Conservation (phyloP, 768 basidiomycete species). For the Pulveroboletus sp. region DNA sequence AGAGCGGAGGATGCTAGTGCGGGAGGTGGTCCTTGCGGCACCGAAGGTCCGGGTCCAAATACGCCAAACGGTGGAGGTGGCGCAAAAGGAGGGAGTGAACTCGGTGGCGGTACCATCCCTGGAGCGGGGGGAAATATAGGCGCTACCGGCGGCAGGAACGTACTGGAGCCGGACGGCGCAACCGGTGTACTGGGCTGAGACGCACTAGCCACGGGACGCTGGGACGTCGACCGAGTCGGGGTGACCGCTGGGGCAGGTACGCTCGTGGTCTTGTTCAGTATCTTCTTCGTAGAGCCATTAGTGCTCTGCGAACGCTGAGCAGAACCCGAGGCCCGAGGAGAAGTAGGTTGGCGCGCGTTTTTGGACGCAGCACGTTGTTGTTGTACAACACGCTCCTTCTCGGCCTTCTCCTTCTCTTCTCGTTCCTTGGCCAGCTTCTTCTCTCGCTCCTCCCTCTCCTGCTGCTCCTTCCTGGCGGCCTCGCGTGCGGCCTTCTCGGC, state of each 20-base stretch:
- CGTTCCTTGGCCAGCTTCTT: slow-evolving; percentile 63
- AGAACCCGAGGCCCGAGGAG: slow-evolving; percentile 49
- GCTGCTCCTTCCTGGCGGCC: slow-evolving; percentile 39
- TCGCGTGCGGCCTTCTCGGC: slow-evolving; percentile 46
- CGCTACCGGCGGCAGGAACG: slow-evolving; percentile 42
- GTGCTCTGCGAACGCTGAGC: slow-evolving; percentile 44
- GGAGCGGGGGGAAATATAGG: slow-evolving; percentile 47
- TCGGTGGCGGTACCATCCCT: slow-evolving; percentile 41
- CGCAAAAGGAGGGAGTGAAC: slow-evolving; percentile 51
- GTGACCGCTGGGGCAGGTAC: slow-evolving; percentile 31
- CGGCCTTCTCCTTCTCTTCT: slow-evolving; percentile 55
- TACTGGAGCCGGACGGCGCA: slow-evolving; percentile 24
- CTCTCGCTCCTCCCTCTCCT: slow-evolving; percentile 64
- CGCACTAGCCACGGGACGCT: slow-evolving; percentile 32
- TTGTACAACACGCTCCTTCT: slow-evolving; percentile 43
- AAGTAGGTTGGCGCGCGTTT: slow-evolving; percentile 46
- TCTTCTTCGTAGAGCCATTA: slow-evolving; percentile 58
- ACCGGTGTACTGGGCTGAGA: slow-evolving; percentile 49
- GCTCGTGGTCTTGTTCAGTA: slow-evolving; percentile 44
- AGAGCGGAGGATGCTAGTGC: slow-evolving; percentile 53
- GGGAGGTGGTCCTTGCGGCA: slow-evolving; percentile 42
- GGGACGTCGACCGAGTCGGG: slow-evolving; percentile 36
- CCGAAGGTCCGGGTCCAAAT: slow-evolving; percentile 43
- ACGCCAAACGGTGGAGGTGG: slow-evolving; percentile 49
- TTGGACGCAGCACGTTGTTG: slow-evolving; percentile 50